Conservation (phyloP, 1,284 basidiomycete genomes). For the Phlebopus sp. region DNA sequence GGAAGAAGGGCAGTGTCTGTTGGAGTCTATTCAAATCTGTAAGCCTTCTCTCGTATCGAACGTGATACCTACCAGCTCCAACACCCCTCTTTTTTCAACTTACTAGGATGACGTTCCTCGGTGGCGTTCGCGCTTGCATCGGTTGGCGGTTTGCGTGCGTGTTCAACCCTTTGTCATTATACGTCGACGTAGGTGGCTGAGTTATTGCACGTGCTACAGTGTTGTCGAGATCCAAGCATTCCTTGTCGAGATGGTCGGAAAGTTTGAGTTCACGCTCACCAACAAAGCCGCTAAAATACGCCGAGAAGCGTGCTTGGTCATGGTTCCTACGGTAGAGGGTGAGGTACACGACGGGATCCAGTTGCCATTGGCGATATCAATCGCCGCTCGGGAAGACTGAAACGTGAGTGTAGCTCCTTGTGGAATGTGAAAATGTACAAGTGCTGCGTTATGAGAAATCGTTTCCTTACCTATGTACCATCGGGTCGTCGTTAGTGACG, state of each 20-base stretch:
- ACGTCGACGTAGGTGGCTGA: background rate
- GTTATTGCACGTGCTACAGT: constrained; percentile 16
- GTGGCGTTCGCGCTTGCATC: constrained; percentile 42
- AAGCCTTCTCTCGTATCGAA: constrained; percentile 16
- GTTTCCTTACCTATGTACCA: too few relatives aligned
- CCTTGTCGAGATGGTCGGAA: constrained; percentile 44
- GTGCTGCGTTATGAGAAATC: too few relatives aligned
- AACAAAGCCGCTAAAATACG: constrained; percentile 37
- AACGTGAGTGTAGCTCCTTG: background rate
- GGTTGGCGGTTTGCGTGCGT: constrained; percentile 48
- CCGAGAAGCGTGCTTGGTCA: constrained; percentile 41
- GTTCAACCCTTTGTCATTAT: background rate
- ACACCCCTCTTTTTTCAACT: background rate
- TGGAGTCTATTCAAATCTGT: constrained; percentile 54
- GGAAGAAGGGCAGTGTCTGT: constrained; percentile 38
- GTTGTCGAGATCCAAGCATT: constrained; percentile 51
- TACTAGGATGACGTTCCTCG: constrained; percentile 42
- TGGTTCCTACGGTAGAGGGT: constrained; percentile 47
- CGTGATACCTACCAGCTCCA: background rate
- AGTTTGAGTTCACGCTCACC: constrained; percentile 46
- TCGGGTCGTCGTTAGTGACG: too few relatives aligned
- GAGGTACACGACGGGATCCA: constrained; percentile 44
- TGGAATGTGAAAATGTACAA: too few relatives aligned
- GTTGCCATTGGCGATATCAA: constrained; percentile 46
- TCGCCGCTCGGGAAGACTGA: constrained; percentile 33